These are phyloP conservation scores for Sugiyamaella japonica DNA, from an alignment of 1,139 yeast species.

Conservation along the genomic window DNA sequence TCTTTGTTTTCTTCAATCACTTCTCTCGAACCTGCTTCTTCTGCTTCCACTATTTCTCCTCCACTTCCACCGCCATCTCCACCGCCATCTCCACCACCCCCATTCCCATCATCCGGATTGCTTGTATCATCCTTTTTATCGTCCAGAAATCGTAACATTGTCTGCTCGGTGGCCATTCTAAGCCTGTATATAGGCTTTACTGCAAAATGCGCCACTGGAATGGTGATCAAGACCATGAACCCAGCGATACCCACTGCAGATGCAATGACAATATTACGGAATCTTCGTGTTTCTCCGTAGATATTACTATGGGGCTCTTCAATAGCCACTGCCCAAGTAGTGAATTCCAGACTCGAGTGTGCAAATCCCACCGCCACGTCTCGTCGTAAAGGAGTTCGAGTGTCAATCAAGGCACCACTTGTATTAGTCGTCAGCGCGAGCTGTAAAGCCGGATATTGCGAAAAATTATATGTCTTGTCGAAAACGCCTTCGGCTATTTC, in stretches of 20 bases:
- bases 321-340: conserved; percentile 75
- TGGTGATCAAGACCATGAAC: conserved; percentile 68
- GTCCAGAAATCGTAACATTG: conserved; percentile 36
- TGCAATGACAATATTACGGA: conserved; percentile 72
- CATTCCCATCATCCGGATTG: not conserved
- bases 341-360: conserved; percentile 50
- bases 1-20: not conserved
- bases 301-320: conserved; percentile 63
- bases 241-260: conserved; percentile 79
- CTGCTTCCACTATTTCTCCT: not conserved
- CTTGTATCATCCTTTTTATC: conserved; percentile 14
- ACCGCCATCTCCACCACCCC: not conserved
- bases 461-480: conserved; percentile 21
- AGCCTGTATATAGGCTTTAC: conserved; percentile 80
- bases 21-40: not conserved
- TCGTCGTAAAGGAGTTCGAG: conserved; percentile 43
- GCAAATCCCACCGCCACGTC: conserved; percentile 72
- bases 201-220: conserved; percentile 82
- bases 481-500: conserved; percentile 1
- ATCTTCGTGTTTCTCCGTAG: conserved; percentile 59
- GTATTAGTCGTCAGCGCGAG: conserved; percentile 43
- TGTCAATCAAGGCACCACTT: conserved; percentile 54
- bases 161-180: conserved; percentile 78
- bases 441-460: conserved; percentile 41
- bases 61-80: not conserved